A percentile compares a stretch with the other conserved stretches of the same genome.
phyloP scores from a whole-genome alignment of 306 rosid species.

The Neltuma alba region DNA sequence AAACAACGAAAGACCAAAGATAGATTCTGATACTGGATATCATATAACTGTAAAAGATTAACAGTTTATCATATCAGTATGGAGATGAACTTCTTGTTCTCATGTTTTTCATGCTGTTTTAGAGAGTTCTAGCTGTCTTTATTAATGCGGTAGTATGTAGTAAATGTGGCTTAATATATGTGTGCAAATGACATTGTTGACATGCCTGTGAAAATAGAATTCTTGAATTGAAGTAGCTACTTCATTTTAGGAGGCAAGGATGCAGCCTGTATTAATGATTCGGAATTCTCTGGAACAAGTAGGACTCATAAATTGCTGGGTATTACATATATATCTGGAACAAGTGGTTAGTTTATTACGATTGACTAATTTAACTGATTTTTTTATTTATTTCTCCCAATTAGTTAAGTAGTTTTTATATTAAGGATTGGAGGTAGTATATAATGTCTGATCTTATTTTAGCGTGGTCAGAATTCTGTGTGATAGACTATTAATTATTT shows the following conservation, averaged over 20 bases:
- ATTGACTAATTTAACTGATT: too few species aligned
- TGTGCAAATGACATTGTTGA: background rate
- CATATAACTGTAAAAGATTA: background rate
- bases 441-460: too few species aligned
- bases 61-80: background rate
- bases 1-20: background rate
- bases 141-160: too few species aligned
- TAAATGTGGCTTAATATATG: background rate
- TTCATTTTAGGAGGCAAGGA: too few species aligned
- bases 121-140: slow-evolving; percentile 12
- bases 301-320: background rate
- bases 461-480: too few species aligned
- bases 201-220: background rate
- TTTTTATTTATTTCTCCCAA: too few species aligned
- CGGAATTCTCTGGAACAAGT: background rate
- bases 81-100: background rate
- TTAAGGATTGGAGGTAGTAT: too few species aligned
- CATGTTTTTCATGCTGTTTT: slow-evolving; percentile 11
- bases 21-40: slow-evolving; percentile 12
- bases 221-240: background rate
- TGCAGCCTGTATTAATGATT: background rate
- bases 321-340: background rate
- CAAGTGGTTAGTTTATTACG: too few species aligned
- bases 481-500: too few species aligned
- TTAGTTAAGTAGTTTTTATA: too few species aligned